Evolutionary conservation across 257 asterid genomes (phyloP), one percentile per base, ranked within the genome.

Genomic region (Fraxinus excelsior): DNA sequence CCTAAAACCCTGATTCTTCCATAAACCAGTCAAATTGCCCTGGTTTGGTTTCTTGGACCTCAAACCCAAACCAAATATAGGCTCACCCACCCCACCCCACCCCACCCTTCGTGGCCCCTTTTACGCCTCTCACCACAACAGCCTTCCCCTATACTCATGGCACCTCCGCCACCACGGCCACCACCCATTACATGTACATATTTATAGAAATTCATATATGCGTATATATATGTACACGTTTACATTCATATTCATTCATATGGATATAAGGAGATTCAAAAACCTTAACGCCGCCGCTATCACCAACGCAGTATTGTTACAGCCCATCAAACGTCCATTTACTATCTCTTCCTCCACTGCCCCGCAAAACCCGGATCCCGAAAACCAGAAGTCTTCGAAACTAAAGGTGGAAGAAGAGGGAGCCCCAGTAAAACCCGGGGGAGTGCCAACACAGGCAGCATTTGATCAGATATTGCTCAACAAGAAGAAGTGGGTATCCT

Each of bases 201-300:
- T 13, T 46, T 46, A 13, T 46, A 46, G 56, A 46, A 14, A 13
- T 46, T 44, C 19, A 42, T 42, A 42, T 11, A 42, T 42, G 18
- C 49, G 18, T 42, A 42, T 44, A 13, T 44, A 12, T 46, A 46
- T 23, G 14, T 21, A n/a, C 14, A 78, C 71, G 40, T 67, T 16
- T 10, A 58, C 35, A 72, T 26, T 7, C 62, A 56, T 76, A 32
- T 74, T 49, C 10, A 18, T 13, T 11, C 74, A 28, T 64, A 88
- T 88, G 91, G 91, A 84, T 60, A 82, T 86, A 88, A 86, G 88
- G 82, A 82, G 88, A 82, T 79, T 85, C 78, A 58, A 82, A 7
- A 79, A 38, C 37, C 79, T 68, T 60, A 80, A 58, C 68, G 62
- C 84, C 81, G 80, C 83, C 62, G 68, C 79, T 67, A 76, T 66